Evolutionary conservation across 2,329 filamentous ascomycete genomes (phyloP), one percentile per base, ranked within the genome.

Genomic region (Ophiostoma fasciatum): DNA sequence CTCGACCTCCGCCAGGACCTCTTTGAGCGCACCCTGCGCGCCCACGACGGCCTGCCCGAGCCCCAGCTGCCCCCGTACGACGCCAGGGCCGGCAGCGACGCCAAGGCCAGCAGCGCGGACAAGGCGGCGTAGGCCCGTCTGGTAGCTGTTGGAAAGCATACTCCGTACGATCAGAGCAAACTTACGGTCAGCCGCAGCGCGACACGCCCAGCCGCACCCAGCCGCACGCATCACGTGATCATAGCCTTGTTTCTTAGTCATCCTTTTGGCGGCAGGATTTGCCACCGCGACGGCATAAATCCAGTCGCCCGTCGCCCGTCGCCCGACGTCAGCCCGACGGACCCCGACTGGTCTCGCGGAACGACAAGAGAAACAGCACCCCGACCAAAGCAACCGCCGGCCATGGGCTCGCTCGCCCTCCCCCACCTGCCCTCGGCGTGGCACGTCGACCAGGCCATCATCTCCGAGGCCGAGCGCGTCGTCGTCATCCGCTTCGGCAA

Each of bases 401-500:
- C 63, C 1, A 72, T 72, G 68, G 84, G 85, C 49, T 94, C 85
- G 50, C 82, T 94, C 44, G 82, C 93, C 33, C 75, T 98, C 36
- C 88, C 88, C 31, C 88, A 96, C 59, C 71, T 98, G 31, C 73
- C 74, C 48, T 87, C 82, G 28, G 90, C 83, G 57, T 98, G 88
- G 90, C 90, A 98, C 59, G 90, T 98, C 52, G 90, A 96, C 66
- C 87, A 96, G 62, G 85, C 87, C 45, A 94, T 94, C 53, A 76
- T 83, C 52, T 58, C 52, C 28, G 87, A 96, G 61, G 84, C 94
- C 54, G 88, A 96, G 53, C 79, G 88, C 33, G 74, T 94, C 2
- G 84, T 94, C 11, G 78, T 94, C 28, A 94, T 96, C 55, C 79
- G 88, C 46, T 96, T 96, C 60, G 87, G 87, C 32, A 76, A 84